phyloP scores from a whole-genome alignment of 345 rosid genomes.

The Aquilaria sinensis region DNA sequence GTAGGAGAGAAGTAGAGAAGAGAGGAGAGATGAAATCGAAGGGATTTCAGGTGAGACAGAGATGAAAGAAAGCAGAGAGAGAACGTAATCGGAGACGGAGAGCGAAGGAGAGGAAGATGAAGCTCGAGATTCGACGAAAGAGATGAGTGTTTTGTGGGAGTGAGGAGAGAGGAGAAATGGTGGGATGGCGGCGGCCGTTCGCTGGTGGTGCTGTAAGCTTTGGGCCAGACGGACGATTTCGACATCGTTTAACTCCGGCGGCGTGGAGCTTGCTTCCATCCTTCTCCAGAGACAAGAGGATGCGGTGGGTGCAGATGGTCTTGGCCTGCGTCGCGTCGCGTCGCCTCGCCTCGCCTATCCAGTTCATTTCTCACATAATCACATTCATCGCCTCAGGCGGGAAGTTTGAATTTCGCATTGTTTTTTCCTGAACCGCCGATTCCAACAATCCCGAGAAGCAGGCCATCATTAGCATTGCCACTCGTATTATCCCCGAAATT shows the following conservation, averaged over 20 bases:
- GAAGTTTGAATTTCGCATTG: neutral
- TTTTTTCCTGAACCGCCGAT: neutral
- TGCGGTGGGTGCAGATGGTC: too few relatives aligned
- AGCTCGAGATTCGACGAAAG: conserved; percentile 50
- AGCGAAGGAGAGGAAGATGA: conserved; percentile 45
- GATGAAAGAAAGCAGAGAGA: conserved; percentile 57
- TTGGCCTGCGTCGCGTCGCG: too few relatives aligned
- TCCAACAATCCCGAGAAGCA: too few relatives aligned
- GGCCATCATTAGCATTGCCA: too few relatives aligned
- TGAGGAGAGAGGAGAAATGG: conserved; percentile 42
- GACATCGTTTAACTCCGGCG: conserved; percentile 34
- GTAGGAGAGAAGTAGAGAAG: conserved; percentile 60
- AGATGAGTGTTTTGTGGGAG: conserved; percentile 42
- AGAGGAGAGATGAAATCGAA: conserved; percentile 42
- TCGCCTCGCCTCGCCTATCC: too few relatives aligned
- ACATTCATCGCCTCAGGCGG: neutral
- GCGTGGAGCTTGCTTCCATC: conserved; percentile 21
- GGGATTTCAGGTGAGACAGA: conserved; percentile 46
- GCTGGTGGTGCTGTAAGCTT: conserved; percentile 21
- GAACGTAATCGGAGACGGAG: conserved; percentile 48
- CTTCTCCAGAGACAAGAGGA: conserved; percentile 2
- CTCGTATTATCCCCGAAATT: too few relatives aligned
- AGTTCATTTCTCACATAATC: too few relatives aligned
- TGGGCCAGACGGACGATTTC: conserved; percentile 57
- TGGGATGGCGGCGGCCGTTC: conserved; percentile 31